Evolutionary conservation across 768 basidiomycete species (phyloP), one percentile per base, ranked within the genome.

Genomic region (Rhodotorula sphaerocarpa): DNA sequence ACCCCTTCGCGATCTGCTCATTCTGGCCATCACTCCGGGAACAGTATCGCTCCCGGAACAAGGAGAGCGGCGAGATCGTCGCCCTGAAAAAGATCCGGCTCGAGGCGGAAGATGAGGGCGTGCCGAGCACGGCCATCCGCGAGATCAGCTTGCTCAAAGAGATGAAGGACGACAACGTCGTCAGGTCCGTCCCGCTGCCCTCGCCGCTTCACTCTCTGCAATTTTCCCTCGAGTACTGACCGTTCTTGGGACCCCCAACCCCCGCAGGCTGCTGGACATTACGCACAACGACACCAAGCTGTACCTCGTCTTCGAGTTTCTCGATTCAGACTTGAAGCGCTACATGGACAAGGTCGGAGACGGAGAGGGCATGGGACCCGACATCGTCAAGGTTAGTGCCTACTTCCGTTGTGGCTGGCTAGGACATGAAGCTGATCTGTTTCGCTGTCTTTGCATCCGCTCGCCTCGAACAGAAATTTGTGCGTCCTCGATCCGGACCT

Each of bases 71-170:
- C 74, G 77, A 83, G 70, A 84, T 96, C 70, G 95, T 99, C 54
- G 95, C 95, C 28, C 80, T 97, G 69, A 99, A 99, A 84, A 99
- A 99, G 81, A 97, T 99, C 74, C 80, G 95, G 44, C 83, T 99
- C 31, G 95, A 97, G 75, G 90, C 91, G 23, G 95, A 97, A 76
- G 95, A 99, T 73, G 95, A 99, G 76, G 95, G 95, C 50, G 95
- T 99, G 27, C 95, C 95, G 14, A 89, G 87, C 67, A 99, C 95
- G 7, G 92, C 93, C 58, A 99, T 99, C 73, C 83, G 95, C 55
- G 95, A 99, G 79, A 99, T 99, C 76, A 90, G 88, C 77, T 77
- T 99, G 65, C 77, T 99, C 70, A 99, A 97, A 76, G 95, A 99
- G 75, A 81, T 99, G 71, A 89, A 88, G 75, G 88, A 97, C 75